Percentiles rank a stretch among this genome's conserved stretches.
phyloP scores from a whole-genome alignment of 768 basidiomycete genomes.

The Pisolithus sp. region DNA sequence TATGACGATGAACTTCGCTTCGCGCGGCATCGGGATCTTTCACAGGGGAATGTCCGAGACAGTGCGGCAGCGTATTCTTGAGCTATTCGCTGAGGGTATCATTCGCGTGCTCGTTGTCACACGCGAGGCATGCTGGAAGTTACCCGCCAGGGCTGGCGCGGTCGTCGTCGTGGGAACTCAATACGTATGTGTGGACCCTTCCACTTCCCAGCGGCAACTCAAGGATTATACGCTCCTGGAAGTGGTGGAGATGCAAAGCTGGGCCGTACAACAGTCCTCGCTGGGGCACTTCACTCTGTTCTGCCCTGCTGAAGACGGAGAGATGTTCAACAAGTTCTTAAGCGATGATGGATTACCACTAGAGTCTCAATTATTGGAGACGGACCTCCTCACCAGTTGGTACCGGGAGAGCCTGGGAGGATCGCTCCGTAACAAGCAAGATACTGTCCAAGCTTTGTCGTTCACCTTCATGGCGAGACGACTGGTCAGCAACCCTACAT shows the following conservation, averaged over 20 bases:
- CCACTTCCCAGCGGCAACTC: slow-evolving; percentile 56
- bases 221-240: slow-evolving; percentile 78
- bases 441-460: slow-evolving; percentile 68
- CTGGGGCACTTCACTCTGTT: slow-evolving; percentile 75
- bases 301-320: slow-evolving; percentile 81
- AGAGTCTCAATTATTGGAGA: slow-evolving; percentile 69
- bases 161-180: slow-evolving; percentile 94
- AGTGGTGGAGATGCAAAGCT: slow-evolving; percentile 86
- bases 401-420: slow-evolving; percentile 35
- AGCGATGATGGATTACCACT: slow-evolving; percentile 77
- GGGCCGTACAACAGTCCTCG: slow-evolving; percentile 60
- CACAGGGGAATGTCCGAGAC: slow-evolving; percentile 60
- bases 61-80: slow-evolving; percentile 70
- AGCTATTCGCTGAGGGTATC: slow-evolving; percentile 75
- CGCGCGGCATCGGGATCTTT: slow-evolving; percentile 85
- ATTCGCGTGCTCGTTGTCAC: slow-evolving; percentile 78
- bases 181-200: slow-evolving; percentile 49
- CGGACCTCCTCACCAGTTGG: slow-evolving; percentile 43
- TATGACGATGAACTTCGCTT: slow-evolving; percentile 61
- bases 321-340: slow-evolving; percentile 77
- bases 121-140: slow-evolving; percentile 78
- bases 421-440: slow-evolving; percentile 48
- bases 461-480: slow-evolving; percentile 77
- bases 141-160: slow-evolving; percentile 76
- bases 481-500: slow-evolving; percentile 72